phyloP scores from a whole-genome alignment of 1,139 yeast genomes.

The Komagataea norvegica region DNA sequence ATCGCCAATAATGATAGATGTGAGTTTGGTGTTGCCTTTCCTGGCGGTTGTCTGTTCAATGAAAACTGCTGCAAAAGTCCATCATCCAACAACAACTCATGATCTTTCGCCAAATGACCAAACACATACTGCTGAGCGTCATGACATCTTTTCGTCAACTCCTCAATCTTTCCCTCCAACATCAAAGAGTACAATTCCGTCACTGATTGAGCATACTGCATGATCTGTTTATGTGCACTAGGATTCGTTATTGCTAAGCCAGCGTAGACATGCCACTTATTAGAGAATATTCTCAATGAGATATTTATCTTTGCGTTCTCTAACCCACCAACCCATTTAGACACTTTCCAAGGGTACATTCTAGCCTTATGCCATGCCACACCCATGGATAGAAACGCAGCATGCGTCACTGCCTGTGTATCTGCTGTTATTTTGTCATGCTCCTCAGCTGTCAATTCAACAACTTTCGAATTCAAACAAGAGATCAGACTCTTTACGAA shows the following conservation, averaged over 20 bases:
- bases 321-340: conserved; percentile 86
- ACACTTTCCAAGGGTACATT: conserved; percentile 90
- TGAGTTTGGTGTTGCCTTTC: conserved; percentile 68
- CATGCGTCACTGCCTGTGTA: conserved; percentile 98
- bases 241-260: conserved; percentile 96
- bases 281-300: conserved; percentile 81
- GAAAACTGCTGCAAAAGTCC: conserved; percentile 75
- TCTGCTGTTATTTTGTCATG: conserved; percentile 96
- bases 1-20: conserved; percentile 84
- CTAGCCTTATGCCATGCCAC: conserved; percentile 84
- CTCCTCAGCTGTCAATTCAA: conserved; percentile 72
- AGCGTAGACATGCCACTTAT: conserved; percentile 98
- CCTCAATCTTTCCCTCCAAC: conserved; percentile 63
- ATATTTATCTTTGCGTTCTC: conserved; percentile 95
- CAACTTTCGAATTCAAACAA: conserved; percentile 74
- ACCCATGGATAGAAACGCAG: conserved; percentile 96
- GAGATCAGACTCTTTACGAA: conserved; percentile 63
- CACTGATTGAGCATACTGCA: conserved; percentile 82
- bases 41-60: conserved; percentile 67
- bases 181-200: conserved; percentile 80
- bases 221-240: conserved; percentile 84
- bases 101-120: conserved; percentile 50
- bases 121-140: conserved; percentile 75
- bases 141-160: conserved; percentile 51
- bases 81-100: conserved; percentile 70